These are phyloP conservation scores for Didymella arachidicola DNA, from an alignment of 2,329 filamentous ascomycete species.

Conservation along the genomic window DNA sequence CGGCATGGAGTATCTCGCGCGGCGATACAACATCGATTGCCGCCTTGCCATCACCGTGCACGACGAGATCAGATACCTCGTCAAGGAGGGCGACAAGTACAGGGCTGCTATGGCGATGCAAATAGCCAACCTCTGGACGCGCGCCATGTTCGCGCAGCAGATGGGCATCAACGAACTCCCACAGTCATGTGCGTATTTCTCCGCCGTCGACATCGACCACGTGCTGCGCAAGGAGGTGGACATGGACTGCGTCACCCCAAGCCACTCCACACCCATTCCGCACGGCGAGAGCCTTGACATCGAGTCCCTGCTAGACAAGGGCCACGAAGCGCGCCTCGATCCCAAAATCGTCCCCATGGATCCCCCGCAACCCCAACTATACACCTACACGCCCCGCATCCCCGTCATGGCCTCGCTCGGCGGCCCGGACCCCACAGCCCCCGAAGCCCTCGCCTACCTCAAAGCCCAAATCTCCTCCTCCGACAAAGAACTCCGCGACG, in stretches of 20 bases:
- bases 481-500: conserved; percentile 75
- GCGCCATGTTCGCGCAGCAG: conserved; percentile 96
- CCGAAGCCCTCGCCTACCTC: conserved; percentile 67
- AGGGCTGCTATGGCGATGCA: conserved; percentile 91
- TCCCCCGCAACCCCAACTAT: conserved; percentile 67
- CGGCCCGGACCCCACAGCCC: conserved; percentile 45
- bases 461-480: conserved; percentile 82
- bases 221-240: conserved; percentile 98
- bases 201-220: conserved; percentile 91
- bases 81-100: conserved; percentile 85
- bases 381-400: conserved; percentile 72
- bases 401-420: conserved; percentile 81
- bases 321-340: conserved; percentile 73
- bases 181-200: conserved; percentile 94
- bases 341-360: conserved; percentile 65
- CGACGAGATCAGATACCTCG: conserved; percentile 95
- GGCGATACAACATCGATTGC: conserved; percentile 83
- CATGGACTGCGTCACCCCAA: conserved; percentile 95
- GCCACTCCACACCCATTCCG: conserved; percentile 77
- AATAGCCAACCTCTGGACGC: conserved; percentile 93
- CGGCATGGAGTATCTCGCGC: conserved; percentile 89
- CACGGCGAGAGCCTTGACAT: conserved; percentile 91
- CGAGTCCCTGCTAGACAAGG: conserved; percentile 75
- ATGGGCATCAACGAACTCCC: conserved; percentile 95
- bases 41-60: conserved; percentile 94